Evolutionary conservation across 2,329 filamentous ascomycete species (phyloP).

Genomic region (Dactylellina drechsleri): DNA sequence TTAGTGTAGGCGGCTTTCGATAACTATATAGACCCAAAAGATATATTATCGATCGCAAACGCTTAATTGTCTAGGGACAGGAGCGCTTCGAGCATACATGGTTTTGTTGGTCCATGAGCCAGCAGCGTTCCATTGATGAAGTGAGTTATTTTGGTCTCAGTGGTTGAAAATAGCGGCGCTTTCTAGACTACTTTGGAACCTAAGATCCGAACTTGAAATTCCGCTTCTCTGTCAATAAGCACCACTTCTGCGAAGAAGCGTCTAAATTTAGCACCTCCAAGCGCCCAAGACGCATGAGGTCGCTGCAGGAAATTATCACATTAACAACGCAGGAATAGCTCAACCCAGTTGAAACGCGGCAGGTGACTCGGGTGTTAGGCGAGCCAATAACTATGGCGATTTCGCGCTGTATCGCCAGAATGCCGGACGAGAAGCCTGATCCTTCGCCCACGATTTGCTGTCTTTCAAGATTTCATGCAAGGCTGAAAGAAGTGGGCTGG

Average conservation of each 20-base stretch:
- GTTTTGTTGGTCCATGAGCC: no score
- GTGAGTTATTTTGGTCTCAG: no score
- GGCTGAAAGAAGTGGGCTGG: constrained; percentile 27
- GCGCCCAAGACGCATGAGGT: constrained; percentile 3
- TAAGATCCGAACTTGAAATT: no score
- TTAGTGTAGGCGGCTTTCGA: no score
- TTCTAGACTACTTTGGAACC: no score
- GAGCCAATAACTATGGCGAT: constrained; percentile 40
- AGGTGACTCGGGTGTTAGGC: constrained; percentile 16
- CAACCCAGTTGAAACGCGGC: background rate
- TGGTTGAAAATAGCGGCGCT: no score
- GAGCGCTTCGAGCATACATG: no score
- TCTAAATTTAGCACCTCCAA: constrained; percentile 35
- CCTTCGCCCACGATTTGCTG: constrained; percentile 7
- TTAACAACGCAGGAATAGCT: constrained; percentile 21
- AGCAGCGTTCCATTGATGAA: no score
- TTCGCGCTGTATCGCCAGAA: constrained; percentile 20
- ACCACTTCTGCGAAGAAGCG: background rate
- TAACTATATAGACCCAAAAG: no score
- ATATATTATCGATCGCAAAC: no score
- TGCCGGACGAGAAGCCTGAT: constrained; percentile 13
- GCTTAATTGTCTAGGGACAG: no score
- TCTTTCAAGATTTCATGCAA: constrained; percentile 26
- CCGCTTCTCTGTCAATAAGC: background rate
- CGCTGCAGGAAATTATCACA: constrained; percentile 29